Conservation (phyloP, 352 stramenopile genomes). For the Peronosclerospora sorghi region DNA sequence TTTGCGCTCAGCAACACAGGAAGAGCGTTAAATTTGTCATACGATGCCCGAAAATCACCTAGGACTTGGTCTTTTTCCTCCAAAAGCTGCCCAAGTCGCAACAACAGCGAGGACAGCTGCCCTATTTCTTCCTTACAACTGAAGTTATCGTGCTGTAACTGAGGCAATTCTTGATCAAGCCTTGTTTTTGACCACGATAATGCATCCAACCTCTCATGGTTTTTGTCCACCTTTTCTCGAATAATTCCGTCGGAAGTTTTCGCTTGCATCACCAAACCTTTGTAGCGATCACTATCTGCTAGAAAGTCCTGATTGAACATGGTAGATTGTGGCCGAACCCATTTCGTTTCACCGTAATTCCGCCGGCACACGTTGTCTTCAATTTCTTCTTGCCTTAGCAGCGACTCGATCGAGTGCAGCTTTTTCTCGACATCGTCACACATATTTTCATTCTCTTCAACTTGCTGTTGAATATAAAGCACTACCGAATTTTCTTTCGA, state of each 20-base stretch:
- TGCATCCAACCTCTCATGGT: slow-evolving; percentile 24
- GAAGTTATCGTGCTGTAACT: slow-evolving; percentile 32
- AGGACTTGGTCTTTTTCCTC: slow-evolving; percentile 56
- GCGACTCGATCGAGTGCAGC: no score
- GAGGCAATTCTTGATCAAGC: no score
- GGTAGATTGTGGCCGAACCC: slow-evolving; percentile 40
- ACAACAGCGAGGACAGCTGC: slow-evolving; percentile 33
- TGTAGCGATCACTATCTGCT: slow-evolving; percentile 61
- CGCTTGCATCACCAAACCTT: slow-evolving; percentile 56
- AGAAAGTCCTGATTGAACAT: slow-evolving; percentile 50
- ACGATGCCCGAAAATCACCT: slow-evolving; percentile 34
- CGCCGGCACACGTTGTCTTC: slow-evolving; percentile 59
- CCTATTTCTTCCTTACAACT: slow-evolving; percentile 47
- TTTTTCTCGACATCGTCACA: slow-evolving; percentile 47
- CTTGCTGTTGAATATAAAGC: slow-evolving; percentile 31
- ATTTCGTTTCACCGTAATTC: slow-evolving; percentile 52
- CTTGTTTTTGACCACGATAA: no score
- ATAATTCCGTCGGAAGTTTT: slow-evolving; percentile 62
- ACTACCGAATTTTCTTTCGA: slow-evolving; percentile 22
- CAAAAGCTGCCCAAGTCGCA: slow-evolving; percentile 36
- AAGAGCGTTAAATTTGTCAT: slow-evolving; percentile 51
- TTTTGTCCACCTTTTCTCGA: slow-evolving; percentile 31
- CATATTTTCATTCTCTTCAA: slow-evolving; percentile 40
- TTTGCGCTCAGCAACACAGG: slow-evolving; percentile 30
- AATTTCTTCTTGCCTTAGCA: slow-evolving; percentile 42